These are phyloP conservation scores for Stylonectria norvegica DNA, from an alignment of 2,329 filamentous ascomycete species.

Conservation along the genomic window DNA sequence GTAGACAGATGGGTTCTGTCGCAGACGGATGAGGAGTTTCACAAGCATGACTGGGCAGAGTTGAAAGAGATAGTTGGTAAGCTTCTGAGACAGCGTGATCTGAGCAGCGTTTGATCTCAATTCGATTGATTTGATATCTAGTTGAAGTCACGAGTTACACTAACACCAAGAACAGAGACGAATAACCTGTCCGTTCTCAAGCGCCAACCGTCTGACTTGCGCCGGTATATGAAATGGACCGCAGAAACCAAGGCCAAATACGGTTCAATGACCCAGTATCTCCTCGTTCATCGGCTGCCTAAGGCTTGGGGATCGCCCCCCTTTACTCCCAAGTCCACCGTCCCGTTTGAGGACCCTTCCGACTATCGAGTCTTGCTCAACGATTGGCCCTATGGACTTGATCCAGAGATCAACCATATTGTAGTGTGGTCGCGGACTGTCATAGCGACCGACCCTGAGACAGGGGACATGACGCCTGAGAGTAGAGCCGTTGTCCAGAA, in stretches of 20 bases:
- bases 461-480: slow-evolving; percentile 68
- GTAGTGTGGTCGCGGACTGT: slow-evolving; percentile 88
- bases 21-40: slow-evolving; percentile 67
- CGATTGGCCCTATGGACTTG: slow-evolving; percentile 89
- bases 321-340: slow-evolving; percentile 48
- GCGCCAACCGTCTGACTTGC: slow-evolving; percentile 74
- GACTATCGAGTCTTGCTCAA: slow-evolving; percentile 75
- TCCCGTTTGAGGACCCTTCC: slow-evolving; percentile 51
- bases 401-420: slow-evolving; percentile 66
- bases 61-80: slow-evolving; percentile 65
- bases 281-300: slow-evolving; percentile 68
- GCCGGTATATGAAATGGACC: slow-evolving; percentile 76
- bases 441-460: slow-evolving; percentile 67
- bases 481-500: slow-evolving; percentile 61
- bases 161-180: slow-evolving; percentile 34
- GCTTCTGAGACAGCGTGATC: slow-evolving; percentile 18
- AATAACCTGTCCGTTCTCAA: slow-evolving; percentile 72
- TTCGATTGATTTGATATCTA: too few relatives aligned
- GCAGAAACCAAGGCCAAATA: slow-evolving; percentile 66
- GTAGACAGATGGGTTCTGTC: slow-evolving; percentile 57
- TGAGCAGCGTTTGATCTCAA: too few relatives aligned
- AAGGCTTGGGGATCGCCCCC: slow-evolving; percentile 61
- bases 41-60: slow-evolving; percentile 69
- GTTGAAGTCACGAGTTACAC: slow-evolving; percentile 3
- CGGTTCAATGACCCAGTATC: slow-evolving; percentile 76